Conservation (phyloP, 768 basidiomycete species). For the Dictyophora rubrovolvata region DNA sequence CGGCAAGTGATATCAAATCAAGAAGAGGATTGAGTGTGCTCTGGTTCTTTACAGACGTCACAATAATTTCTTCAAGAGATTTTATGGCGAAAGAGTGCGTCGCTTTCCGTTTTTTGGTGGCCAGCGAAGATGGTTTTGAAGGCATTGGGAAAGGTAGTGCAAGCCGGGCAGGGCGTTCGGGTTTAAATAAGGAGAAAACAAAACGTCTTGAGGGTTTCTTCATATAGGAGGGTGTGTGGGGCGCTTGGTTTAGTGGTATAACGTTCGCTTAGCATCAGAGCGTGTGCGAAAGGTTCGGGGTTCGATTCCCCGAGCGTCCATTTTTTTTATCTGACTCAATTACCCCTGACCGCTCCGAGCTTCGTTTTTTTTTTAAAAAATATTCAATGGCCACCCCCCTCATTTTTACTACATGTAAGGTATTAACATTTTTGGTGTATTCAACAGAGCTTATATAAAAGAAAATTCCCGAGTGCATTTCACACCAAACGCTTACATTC, state of each 20-base stretch:
- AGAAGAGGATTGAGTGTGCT: conserved; percentile 67
- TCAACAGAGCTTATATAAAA: no score
- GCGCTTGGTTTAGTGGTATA: conserved; percentile 1
- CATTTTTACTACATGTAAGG: no score
- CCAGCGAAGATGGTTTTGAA: neutral
- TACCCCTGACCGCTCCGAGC: no score
- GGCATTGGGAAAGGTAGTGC: neutral
- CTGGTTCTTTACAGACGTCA: conserved; percentile 39
- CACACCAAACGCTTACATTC: neutral
- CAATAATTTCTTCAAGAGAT: conserved; percentile 46
- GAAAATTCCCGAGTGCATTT: no score
- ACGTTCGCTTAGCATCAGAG: neutral
- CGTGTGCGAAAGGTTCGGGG: neutral
- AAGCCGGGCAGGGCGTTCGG: no score
- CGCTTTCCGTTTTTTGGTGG: conserved; percentile 5
- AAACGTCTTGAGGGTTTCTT: no score
- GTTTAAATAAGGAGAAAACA: no score
- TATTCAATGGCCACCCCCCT: no score
- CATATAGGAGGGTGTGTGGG: neutral
- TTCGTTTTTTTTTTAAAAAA: no score
- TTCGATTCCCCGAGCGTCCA: neutral
- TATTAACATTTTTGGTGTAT: no score
- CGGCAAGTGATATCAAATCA: conserved; percentile 57
- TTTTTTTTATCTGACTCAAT: neutral
- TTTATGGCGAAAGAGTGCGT: conserved; percentile 22